Conservation (phyloP, 805 yeast genomes). For the Yarrowia divulgata region DNA sequence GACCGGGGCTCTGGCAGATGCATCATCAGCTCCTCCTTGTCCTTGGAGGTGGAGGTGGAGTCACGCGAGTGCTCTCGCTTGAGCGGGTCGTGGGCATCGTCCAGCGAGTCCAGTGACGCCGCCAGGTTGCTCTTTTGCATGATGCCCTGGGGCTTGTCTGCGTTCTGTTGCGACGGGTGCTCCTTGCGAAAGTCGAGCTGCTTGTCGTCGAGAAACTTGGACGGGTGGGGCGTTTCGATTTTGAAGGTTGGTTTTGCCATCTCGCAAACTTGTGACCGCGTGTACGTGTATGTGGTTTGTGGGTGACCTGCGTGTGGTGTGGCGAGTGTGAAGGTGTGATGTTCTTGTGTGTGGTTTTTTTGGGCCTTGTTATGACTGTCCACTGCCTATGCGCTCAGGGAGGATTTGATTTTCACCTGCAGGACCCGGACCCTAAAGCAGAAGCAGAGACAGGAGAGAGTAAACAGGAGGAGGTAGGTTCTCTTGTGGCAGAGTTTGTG, state of each 20-base stretch:
- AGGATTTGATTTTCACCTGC: conserved; percentile 37
- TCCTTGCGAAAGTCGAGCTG: conserved; percentile 19
- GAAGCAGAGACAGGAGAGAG: background rate
- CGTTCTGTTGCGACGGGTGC: conserved; percentile 27
- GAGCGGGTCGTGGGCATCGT: conserved; percentile 1
- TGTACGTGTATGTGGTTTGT: background rate
- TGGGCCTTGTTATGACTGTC: background rate
- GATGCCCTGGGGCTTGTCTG: conserved; percentile 25
- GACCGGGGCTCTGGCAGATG: conserved; percentile 25
- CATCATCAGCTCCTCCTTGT: background rate
- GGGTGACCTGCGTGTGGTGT: background rate
- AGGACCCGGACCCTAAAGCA: background rate
- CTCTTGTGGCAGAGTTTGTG: too few species aligned
- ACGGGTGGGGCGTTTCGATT: conserved; percentile 39
- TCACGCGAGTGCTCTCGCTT: background rate
- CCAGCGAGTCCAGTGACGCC: conserved; percentile 29
- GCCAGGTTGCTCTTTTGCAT: conserved; percentile 36
- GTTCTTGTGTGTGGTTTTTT: background rate
- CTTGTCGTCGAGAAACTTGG: conserved; percentile 38
- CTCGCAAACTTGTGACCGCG: too few species aligned
- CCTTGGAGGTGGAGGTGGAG: background rate
- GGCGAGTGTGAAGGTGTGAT: background rate
- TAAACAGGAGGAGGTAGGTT: background rate
- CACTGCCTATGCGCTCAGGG: conserved; percentile 6
- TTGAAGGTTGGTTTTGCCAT: conserved; percentile 39